A percentile compares a stretch with the other conserved stretches of the same genome.
Conservation (phyloP, 768 basidiomycete genomes). For the Psilocybe azurescens region DNA sequence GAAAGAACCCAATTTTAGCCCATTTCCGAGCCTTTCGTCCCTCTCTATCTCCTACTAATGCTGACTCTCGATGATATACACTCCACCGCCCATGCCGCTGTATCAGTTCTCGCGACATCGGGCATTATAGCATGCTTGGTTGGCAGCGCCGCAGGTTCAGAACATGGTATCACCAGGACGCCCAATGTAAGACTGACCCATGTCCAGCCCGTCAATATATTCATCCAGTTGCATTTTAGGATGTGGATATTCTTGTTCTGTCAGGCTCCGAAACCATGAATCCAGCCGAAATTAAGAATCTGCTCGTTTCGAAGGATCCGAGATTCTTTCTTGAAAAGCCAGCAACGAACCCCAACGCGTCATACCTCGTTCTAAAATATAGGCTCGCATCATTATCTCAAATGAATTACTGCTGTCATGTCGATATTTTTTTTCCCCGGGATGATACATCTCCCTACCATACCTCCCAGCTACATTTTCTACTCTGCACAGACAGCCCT, state of each 20-base stretch:
- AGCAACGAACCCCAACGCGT: conserved; percentile 14
- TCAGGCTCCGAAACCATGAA: not conserved
- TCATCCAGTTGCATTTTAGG: conserved; percentile 9
- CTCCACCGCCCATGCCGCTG: not conserved
- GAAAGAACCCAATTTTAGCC: not conserved
- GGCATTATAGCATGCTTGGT: conserved; percentile 8
- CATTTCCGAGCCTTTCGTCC: not conserved
- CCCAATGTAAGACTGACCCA: conserved; percentile 6
- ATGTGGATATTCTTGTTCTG: conserved; percentile 23
- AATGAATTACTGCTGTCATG: conserved; percentile 12
- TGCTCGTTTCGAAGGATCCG: conserved; percentile 4
- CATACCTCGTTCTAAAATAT: conserved; percentile 21
- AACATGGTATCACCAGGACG: conserved; percentile 9
- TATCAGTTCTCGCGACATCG: not conserved
- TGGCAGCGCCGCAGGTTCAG: conserved; percentile 12
- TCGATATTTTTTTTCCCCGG: conserved; percentile 25
- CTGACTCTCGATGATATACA: conserved; percentile 3
- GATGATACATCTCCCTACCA: conserved; percentile 22
- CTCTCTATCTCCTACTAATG: not conserved
- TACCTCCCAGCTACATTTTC: conserved; percentile 13
- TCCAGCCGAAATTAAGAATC: conserved; percentile 13
- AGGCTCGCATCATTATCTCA: conserved; percentile 1
- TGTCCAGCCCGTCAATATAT: not conserved
- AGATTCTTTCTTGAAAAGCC: conserved; percentile 17
- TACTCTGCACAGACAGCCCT: conserved; percentile 1